These are phyloP conservation scores for Isatis tinctoria DNA, from an alignment of 345 rosid species.

Conservation along the genomic window DNA sequence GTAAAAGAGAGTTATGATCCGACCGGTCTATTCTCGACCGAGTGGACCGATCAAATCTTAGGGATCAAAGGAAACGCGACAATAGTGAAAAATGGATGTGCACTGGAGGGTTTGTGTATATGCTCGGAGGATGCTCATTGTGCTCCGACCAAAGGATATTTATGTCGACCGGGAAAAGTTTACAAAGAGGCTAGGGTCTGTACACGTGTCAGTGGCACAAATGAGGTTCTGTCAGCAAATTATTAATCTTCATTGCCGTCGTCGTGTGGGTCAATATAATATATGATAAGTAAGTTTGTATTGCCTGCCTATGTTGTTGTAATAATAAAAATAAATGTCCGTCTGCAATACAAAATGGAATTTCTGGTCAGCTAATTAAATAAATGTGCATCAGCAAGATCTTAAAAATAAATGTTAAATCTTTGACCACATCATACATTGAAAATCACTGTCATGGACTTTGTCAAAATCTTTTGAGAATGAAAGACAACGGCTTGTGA, in stretches of 20 bases:
- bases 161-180: constrained; percentile 54
- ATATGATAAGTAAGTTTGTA: neutral
- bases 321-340: neutral
- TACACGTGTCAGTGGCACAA: constrained; percentile 4
- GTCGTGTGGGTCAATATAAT: neutral
- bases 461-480: too few relatives aligned
- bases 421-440: too few relatives aligned
- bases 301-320: neutral
- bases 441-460: too few relatives aligned
- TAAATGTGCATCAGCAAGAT: too few relatives aligned
- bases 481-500: too few relatives aligned
- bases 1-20: constrained; percentile 58
- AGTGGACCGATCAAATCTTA: constrained; percentile 65
- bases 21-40: constrained; percentile 55
- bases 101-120: constrained; percentile 63
- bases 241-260: neutral
- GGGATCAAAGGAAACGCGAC: constrained; percentile 42
- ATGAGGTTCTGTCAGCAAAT: neutral
- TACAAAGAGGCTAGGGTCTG: constrained; percentile 58
- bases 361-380: too few relatives aligned
- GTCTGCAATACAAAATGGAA: neutral
- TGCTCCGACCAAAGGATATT: constrained; percentile 58
- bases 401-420: too few relatives aligned
- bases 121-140: constrained; percentile 67
- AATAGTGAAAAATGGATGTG: constrained; percentile 49